A percentile compares a stretch with the other conserved stretches of the same genome.
These are phyloP conservation scores for Coniophora puteana DNA, from an alignment of 1,284 basidiomycete species.

Conservation along the genomic window DNA sequence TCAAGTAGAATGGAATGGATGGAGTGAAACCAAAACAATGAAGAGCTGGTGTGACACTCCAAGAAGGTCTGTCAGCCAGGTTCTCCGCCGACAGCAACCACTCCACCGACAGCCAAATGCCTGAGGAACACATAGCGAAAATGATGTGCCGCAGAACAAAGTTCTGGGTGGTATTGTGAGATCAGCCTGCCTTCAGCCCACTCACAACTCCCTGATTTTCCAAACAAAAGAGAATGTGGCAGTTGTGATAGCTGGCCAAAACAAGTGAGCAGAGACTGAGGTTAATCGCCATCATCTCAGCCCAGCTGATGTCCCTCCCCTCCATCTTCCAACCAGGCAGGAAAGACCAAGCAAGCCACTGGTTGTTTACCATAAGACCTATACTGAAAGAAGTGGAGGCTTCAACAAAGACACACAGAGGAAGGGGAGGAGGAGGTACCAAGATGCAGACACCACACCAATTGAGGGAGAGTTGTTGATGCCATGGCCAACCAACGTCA, in stretches of 20 bases:
- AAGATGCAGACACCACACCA: no score
- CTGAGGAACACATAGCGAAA: constrained; percentile 11
- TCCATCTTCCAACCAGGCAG: constrained; percentile 21
- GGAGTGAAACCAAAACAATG: neutral
- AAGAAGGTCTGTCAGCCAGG: constrained; percentile 26
- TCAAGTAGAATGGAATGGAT: neutral
- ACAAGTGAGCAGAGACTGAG: constrained; percentile 18
- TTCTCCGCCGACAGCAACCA: constrained; percentile 25
- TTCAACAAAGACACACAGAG: constrained; percentile 29
- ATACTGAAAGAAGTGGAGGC: constrained; percentile 36
- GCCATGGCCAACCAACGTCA: no score
- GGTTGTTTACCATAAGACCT: constrained; percentile 23
- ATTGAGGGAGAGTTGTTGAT: no score
- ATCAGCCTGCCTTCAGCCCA: constrained; percentile 13
- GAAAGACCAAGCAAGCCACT: constrained; percentile 25
- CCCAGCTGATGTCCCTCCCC: constrained; percentile 31
- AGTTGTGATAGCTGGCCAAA: constrained; percentile 2
- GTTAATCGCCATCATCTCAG: constrained; percentile 33
- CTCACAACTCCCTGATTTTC: constrained; percentile 33
- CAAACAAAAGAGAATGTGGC: constrained; percentile 20
- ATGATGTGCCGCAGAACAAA: constrained; percentile 20
- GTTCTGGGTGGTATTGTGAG: constrained; percentile 24
- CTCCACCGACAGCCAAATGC: constrained; percentile 16
- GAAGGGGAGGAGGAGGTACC: no score
- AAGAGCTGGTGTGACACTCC: constrained; percentile 8